Conservation (phyloP, 2,329 filamentous ascomycete genomes). For the Xylariaceae sp. region DNA sequence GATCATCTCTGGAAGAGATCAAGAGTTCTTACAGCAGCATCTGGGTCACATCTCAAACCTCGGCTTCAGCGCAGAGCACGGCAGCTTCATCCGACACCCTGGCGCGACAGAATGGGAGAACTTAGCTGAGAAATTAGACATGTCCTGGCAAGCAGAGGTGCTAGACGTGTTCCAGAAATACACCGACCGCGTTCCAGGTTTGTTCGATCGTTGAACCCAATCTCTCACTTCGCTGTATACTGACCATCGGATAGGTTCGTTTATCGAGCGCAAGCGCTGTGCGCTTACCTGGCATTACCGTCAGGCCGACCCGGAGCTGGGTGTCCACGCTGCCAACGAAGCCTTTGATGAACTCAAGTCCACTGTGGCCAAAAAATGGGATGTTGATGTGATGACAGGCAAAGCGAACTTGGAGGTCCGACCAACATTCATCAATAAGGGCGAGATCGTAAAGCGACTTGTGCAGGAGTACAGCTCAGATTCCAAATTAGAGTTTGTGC, state of each 20-base stretch:
- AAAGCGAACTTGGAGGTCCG: conserved; percentile 97
- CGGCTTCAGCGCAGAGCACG: conserved; percentile 96
- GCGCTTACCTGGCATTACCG: conserved; percentile 98
- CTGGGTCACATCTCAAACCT: conserved; percentile 89
- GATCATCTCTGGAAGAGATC: conserved; percentile 96
- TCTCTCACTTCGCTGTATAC: background rate
- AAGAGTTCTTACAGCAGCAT: conserved; percentile 87
- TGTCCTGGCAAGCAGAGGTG: conserved; percentile 91
- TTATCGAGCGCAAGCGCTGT: conserved; percentile 93
- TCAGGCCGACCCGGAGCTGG: conserved; percentile 85
- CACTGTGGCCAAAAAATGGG: conserved; percentile 78
- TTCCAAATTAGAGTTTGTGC: conserved; percentile 77
- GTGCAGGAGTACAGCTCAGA: conserved; percentile 73
- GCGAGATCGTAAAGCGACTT: conserved; percentile 87
- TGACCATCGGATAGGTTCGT: conserved; percentile 66
- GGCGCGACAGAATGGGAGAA: conserved; percentile 83
- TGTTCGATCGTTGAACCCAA: conserved; percentile 38
- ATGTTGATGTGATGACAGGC: conserved; percentile 95
- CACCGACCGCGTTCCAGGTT: conserved; percentile 84
- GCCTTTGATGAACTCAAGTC: conserved; percentile 83
- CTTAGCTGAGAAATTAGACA: conserved; percentile 82
- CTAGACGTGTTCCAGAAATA: conserved; percentile 85
- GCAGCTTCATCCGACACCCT: conserved; percentile 90
- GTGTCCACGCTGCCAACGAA: conserved; percentile 77
- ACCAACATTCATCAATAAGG: conserved; percentile 98